A percentile compares a stretch with the other conserved stretches of the same genome.
Conservation (phyloP, 805 yeast genomes). For the Lipomyces starkeyi region DNA sequence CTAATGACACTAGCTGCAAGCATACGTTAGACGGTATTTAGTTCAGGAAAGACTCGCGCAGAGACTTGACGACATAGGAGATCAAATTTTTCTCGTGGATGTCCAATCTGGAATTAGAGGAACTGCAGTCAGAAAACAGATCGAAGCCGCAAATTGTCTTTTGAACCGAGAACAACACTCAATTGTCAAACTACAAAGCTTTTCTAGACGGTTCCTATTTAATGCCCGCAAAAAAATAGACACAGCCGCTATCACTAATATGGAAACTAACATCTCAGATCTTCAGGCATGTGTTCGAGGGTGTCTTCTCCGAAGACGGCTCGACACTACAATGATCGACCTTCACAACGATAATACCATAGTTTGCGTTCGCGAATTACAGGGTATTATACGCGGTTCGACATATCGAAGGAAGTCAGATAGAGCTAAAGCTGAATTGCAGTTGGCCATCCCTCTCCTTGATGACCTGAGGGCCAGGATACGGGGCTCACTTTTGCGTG, state of each 20-base stretch:
- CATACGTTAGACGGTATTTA: constrained; percentile 18
- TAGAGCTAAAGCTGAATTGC: constrained; percentile 7
- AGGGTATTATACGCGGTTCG: constrained; percentile 48
- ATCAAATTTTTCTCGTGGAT: not conserved
- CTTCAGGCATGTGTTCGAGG: constrained; percentile 49
- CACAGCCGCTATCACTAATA: constrained; percentile 46
- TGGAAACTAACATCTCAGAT: constrained; percentile 38
- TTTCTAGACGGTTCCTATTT: constrained; percentile 46
- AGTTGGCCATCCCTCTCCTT: constrained; percentile 13
- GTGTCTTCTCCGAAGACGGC: constrained; percentile 41
- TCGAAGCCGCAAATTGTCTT: constrained; percentile 14
- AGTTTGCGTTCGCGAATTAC: constrained; percentile 47
- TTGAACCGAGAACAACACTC: constrained; percentile 23
- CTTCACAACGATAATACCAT: constrained; percentile 3
- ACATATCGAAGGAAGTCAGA: constrained; percentile 5
- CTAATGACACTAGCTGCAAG: constrained; percentile 17
- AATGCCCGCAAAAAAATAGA: constrained; percentile 42
- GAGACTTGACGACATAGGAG: constrained; percentile 45
- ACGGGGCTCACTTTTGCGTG: constrained; percentile 33
- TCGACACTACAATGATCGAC: constrained; percentile 18
- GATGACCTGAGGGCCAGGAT: constrained; percentile 28
- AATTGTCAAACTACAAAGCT: constrained; percentile 46
- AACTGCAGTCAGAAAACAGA: constrained; percentile 36
- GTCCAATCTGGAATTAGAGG: constrained; percentile 55
- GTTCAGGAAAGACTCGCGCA: constrained; percentile 36